These are phyloP conservation scores for Stephanodiscus triporus DNA, from an alignment of 108 stramenopile species.

Conservation along the genomic window DNA sequence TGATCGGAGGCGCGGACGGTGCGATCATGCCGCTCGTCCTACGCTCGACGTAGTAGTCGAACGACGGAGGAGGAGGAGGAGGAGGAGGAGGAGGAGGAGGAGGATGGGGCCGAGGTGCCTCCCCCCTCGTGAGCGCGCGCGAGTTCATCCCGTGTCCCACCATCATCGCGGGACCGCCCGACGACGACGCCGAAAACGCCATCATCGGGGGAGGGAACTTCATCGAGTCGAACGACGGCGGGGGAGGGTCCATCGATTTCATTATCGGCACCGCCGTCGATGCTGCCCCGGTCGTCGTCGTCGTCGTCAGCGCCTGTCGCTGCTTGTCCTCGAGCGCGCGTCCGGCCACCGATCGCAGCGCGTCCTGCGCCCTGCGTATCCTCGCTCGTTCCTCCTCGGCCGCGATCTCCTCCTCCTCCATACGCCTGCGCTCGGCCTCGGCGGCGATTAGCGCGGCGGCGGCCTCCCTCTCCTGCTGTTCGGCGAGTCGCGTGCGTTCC, in stretches of 20 bases:
- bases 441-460: constrained; percentile 26
- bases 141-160: constrained; percentile 32
- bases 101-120: no score
- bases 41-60: constrained; percentile 49
- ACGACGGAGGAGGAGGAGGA: constrained; percentile 54
- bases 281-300: not conserved
- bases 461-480: constrained; percentile 38
- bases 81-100: constrained; percentile 27
- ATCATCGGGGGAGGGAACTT: constrained; percentile 10
- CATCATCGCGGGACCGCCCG: constrained; percentile 3
- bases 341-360: constrained; percentile 16
- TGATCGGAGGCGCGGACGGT: constrained; percentile 19
- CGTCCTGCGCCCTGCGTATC: constrained; percentile 19
- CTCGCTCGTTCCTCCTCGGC: constrained; percentile 16
- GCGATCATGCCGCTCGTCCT: not conserved
- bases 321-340: constrained; percentile 29
- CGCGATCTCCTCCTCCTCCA: constrained; percentile 5
- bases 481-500: constrained; percentile 63
- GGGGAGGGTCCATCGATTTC: constrained; percentile 45
- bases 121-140: constrained; percentile 4
- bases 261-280: constrained; percentile 30
- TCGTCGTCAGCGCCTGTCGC: not conserved
- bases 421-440: constrained; percentile 17
- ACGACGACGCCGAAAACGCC: not conserved
- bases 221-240: constrained; percentile 46